Evolutionary conservation across 106 monocot genomes (phyloP).

Genomic region (Triglochin maritima): DNA sequence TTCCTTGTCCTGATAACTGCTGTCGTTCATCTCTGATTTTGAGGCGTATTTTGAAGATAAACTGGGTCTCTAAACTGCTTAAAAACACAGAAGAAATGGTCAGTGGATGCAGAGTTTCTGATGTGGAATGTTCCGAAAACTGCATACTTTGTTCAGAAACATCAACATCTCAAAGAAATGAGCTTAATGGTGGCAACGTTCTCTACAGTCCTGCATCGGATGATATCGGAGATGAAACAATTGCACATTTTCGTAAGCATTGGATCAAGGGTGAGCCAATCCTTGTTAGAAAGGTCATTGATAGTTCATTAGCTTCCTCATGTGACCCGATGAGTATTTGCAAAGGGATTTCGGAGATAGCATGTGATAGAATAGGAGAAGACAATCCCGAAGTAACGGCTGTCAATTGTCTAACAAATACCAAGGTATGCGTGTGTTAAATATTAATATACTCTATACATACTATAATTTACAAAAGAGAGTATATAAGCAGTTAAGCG

Average conservation of each 20-base stretch:
- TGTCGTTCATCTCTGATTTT: conserved; percentile 52
- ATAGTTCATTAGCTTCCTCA: conserved; percentile 45
- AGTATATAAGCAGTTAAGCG: too few species aligned
- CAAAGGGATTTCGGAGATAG: conserved; percentile 65
- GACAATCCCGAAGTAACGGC: conserved; percentile 45
- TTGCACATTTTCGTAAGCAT: conserved; percentile 55
- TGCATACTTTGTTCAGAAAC: conserved; percentile 27
- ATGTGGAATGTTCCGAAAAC: conserved; percentile 10
- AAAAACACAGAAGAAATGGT: conserved; percentile 96
- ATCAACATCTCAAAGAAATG: conserved; percentile 9
- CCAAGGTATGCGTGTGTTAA: conserved; percentile 42
- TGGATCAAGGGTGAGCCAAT: conserved; percentile 83
- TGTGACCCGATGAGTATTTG: conserved; percentile 81
- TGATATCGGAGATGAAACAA: conserved; percentile 49
- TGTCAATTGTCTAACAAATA: conserved; percentile 41
- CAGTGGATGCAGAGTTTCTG: conserved; percentile 61
- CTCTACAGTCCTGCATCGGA: conserved; percentile 48
- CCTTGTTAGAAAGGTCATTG: conserved; percentile 54
- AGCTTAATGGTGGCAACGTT: conserved; percentile 22
- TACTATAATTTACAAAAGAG: too few species aligned
- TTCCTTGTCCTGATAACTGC: conserved; percentile 65
- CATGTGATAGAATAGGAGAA: conserved; percentile 38
- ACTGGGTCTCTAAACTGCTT: conserved; percentile 81
- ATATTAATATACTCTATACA: background rate
- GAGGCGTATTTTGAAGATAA: conserved; percentile 83